Percentiles rank a stretch among this genome's conserved stretches.
Evolutionary conservation across 2,329 filamentous ascomycete genomes (phyloP).

Genomic region (Hysterium pulicare): DNA sequence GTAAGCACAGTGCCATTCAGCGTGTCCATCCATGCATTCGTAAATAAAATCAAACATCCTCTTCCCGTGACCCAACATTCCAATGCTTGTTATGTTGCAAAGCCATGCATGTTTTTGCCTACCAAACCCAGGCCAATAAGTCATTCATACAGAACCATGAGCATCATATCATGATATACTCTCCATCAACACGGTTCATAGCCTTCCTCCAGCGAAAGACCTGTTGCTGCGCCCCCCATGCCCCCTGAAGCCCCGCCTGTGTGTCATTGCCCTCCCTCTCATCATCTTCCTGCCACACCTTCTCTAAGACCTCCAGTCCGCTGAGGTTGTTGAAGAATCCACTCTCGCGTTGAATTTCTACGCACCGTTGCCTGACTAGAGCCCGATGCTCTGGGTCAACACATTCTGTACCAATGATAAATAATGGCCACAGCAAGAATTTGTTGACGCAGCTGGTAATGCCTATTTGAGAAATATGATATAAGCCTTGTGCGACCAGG

Average conservation of each 20-base stretch:
- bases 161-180: slow-evolving; percentile 50
- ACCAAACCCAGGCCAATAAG: neutral
- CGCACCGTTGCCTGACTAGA: slow-evolving; percentile 74
- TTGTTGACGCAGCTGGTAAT: slow-evolving; percentile 72
- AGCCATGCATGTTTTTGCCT: too few relatives aligned
- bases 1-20: too few relatives aligned
- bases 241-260: slow-evolving; percentile 15
- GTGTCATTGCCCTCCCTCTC: slow-evolving; percentile 22
- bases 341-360: slow-evolving; percentile 81
- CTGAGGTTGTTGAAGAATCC: slow-evolving; percentile 93
- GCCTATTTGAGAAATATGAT: slow-evolving; percentile 77
- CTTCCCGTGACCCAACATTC: too few relatives aligned
- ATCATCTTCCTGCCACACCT: slow-evolving; percentile 67
- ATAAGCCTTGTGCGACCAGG: slow-evolving; percentile 76
- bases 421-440: slow-evolving; percentile 89
- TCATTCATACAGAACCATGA: neutral
- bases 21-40: neutral
- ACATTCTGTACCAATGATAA: slow-evolving; percentile 86
- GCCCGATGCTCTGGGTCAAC: slow-evolving; percentile 75
- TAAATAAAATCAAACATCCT: neutral
- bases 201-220: slow-evolving; percentile 49
- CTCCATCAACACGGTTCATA: slow-evolving; percentile 50
- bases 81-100: too few relatives aligned
- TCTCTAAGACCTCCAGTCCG: slow-evolving; percentile 79
- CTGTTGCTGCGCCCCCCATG: slow-evolving; percentile 26